These are phyloP conservation scores for Polymyxa betae DNA, from an alignment of 208 protist genomes.

Conservation along the genomic window DNA sequence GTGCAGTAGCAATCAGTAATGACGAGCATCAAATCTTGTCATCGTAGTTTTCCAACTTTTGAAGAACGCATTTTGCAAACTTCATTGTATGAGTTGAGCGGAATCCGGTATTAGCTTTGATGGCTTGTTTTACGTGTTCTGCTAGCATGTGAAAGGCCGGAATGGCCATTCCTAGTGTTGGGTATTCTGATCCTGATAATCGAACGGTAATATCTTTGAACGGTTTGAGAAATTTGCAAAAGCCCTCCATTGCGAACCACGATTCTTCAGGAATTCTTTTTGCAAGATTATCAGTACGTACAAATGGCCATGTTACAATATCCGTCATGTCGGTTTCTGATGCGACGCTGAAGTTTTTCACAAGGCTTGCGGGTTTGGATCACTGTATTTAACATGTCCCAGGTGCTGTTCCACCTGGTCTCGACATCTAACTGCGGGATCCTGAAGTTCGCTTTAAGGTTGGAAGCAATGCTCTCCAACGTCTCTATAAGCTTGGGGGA, in stretches of 20 bases:
- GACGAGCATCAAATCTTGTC: neutral
- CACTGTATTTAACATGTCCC: neutral
- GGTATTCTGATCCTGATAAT: too few species aligned
- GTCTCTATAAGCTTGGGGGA: neutral
- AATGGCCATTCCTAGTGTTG: neutral
- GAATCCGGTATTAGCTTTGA: neutral
- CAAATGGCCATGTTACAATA: neutral
- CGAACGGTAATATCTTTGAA: too few species aligned
- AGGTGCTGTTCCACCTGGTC: conserved; percentile 40
- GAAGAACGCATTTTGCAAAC: neutral
- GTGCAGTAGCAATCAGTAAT: neutral
- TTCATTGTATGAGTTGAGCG: neutral
- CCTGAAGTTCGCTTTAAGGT: neutral
- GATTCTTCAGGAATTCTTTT: conserved; percentile 14
- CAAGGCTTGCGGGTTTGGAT: neutral
- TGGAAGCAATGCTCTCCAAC: neutral
- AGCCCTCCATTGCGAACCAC: neutral
- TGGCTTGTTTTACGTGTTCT: neutral
- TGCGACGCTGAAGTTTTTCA: conserved; percentile 20
- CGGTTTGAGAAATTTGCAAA: neutral
- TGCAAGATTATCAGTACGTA: neutral
- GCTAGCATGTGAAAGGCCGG: neutral
- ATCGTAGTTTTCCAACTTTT: neutral
- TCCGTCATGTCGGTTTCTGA: conserved; percentile 18
- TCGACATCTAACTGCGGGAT: conserved; percentile 11